phyloP scores from a whole-genome alignment of 805 yeast species.

The Saccharomycopsis vini region DNA sequence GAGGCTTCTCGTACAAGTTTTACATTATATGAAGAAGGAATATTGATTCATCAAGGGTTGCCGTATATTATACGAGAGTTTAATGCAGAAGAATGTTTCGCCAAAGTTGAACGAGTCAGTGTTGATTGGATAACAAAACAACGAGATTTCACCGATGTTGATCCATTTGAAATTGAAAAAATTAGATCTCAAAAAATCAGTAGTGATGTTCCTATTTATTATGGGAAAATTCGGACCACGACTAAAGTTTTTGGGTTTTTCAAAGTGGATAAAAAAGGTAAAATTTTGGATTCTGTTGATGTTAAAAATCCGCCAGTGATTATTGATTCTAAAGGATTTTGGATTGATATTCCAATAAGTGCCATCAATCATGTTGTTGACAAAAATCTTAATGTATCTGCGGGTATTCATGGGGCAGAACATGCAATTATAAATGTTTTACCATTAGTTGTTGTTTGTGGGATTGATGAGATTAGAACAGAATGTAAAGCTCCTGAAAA shows the following conservation, averaged over 20 bases:
- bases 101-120: slow-evolving; percentile 77
- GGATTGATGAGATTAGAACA: slow-evolving; percentile 71
- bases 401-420: slow-evolving; percentile 93
- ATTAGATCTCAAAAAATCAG: slow-evolving; percentile 40
- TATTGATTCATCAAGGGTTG: slow-evolving; percentile 87
- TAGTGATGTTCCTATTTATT: slow-evolving; percentile 55
- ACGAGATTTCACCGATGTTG: slow-evolving; percentile 88
- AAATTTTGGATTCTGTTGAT: slow-evolving; percentile 88
- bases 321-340: slow-evolving; percentile 67
- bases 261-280: slow-evolving; percentile 66
- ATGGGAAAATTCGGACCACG: slow-evolving; percentile 66
- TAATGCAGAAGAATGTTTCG: slow-evolving; percentile 67
- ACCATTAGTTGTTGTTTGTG: slow-evolving; percentile 65
- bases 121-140: slow-evolving; percentile 94
- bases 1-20: slow-evolving; percentile 86
- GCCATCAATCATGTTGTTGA: slow-evolving; percentile 49
- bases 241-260: slow-evolving; percentile 86
- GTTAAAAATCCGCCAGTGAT: slow-evolving; percentile 80
- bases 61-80: slow-evolving; percentile 83
- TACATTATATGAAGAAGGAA: slow-evolving; percentile 87
- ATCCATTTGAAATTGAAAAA: slow-evolving; percentile 65
- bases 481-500: slow-evolving; percentile 98
- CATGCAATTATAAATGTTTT: slow-evolving; percentile 78
- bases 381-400: slow-evolving; percentile 66
- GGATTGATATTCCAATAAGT: slow-evolving; percentile 77